A percentile compares a stretch with the other conserved stretches of the same genome.
Conservation (phyloP, 352 stramenopile species). For the Phytophthora europaea region DNA sequence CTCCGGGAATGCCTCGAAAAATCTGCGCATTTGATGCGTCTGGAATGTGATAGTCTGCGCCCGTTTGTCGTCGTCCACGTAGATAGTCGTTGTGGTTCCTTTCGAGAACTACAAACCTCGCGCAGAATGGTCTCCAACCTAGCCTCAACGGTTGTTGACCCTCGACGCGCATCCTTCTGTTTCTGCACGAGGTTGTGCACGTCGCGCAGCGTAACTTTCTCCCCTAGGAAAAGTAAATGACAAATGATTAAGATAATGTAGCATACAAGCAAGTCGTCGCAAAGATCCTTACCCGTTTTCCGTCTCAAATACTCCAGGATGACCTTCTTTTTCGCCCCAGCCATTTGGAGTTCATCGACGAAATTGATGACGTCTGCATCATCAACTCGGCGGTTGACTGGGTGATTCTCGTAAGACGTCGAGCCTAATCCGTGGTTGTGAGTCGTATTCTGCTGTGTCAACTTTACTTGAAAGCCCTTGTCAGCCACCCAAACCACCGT, state of each 20-base stretch:
- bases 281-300: not conserved
- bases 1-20: constrained; percentile 7
- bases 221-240: not conserved
- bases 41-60: constrained; percentile 13
- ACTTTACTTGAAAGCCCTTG: not conserved
- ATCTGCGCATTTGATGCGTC: constrained; percentile 5
- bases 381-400: not conserved
- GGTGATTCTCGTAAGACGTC: not conserved
- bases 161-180: not conserved
- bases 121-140: not conserved
- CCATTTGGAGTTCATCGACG: not conserved
- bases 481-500: not conserved
- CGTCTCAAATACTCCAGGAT: not conserved
- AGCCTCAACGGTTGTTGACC: constrained; percentile 1
- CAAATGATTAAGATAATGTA: not conserved
- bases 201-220: constrained; percentile 6
- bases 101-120: not conserved
- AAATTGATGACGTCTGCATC: constrained; percentile 4
- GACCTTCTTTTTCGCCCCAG: not conserved
- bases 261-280: not conserved
- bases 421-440: not conserved
- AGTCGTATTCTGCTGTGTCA: not conserved
- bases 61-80: constrained; percentile 6
- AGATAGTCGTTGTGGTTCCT: constrained; percentile 11
- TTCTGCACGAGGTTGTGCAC: constrained; percentile 6